Evolutionary conservation across 2,329 filamentous ascomycete species (phyloP), one percentile per base, ranked within the genome.

Genomic region (Aureobasidium sp.): DNA sequence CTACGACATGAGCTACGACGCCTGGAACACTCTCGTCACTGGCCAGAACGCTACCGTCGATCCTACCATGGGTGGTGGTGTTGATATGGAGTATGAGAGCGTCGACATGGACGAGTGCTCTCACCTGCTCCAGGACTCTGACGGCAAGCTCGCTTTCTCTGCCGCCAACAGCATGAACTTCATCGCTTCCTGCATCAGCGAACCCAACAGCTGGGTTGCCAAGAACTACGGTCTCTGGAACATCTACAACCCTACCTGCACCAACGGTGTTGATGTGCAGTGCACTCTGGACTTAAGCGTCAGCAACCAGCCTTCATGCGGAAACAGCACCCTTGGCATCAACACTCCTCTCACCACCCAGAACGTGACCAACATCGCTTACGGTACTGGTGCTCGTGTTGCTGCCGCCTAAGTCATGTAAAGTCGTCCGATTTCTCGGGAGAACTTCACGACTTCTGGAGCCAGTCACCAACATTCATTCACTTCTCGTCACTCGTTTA

Each of bases 1-100:
- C 58, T 71, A 83, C 70, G 84, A 86, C 72, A 79, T 86, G 74
- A 79, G 76, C 62, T 86, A 85, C 75, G 83, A 85, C 65, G 82
- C 83, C 55, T 86, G 82, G 81, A 84, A 84, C 76, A 80, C 81
- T 68, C 80, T 86, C 44, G 72, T 72, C 67, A 81, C 77, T 37
- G 82, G 82, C 65, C 68, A 77, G 64, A 75, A 76, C 13, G 83
- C 82, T 44, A 74, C 72, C 8, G 70, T 75, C 15, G 69, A 75
- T 55, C 82, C 82, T 15, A 72, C 76, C 2, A 63, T 70, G 39
- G 82, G 82, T 63, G 83, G 83, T 50, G 78, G 79, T 55, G 72
- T 82, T 47, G 68, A 73, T 42, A 83, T 84, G 76, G 71, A 78
- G 46, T 84, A 78, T 69, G 76, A 82, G 69, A 71, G 76, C 37